Evolutionary conservation across 163 green algal species (phyloP).

Genomic region (Prototheca wickerhamii): DNA sequence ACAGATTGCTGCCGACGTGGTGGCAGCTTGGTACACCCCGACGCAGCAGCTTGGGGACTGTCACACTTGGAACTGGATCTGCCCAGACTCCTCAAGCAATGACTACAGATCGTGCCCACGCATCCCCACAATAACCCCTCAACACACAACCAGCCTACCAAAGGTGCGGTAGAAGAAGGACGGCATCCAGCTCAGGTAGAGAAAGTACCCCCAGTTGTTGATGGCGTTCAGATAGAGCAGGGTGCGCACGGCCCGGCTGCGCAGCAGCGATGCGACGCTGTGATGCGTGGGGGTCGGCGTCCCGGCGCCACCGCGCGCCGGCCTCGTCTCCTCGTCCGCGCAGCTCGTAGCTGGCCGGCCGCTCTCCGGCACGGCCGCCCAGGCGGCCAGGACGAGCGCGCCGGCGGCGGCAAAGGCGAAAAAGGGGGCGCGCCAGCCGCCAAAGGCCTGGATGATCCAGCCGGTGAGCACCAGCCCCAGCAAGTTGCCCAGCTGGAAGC

Average conservation of each 20-base stretch:
- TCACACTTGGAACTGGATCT: too few species aligned
- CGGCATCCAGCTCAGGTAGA: conserved; percentile 91
- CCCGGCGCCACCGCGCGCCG: neutral
- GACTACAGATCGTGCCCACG: too few species aligned
- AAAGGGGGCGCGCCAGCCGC: conserved; percentile 16
- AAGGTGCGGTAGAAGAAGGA: conserved; percentile 91
- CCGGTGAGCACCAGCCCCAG: neutral
- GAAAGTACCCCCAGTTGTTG: conserved; percentile 97
- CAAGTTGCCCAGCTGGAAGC: neutral
- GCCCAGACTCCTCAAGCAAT: too few species aligned
- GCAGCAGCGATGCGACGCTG: too few species aligned
- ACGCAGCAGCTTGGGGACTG: too few species aligned
- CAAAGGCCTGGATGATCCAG: conserved; percentile 10
- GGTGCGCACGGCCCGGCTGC: conserved; percentile 67
- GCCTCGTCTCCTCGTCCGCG: neutral
- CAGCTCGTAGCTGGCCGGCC: neutral
- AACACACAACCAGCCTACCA: too few species aligned
- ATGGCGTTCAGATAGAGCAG: conserved; percentile 94
- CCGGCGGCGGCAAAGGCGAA: conserved; percentile 9
- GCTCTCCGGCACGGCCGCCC: conserved; percentile 4
- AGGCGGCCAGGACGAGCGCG: conserved; percentile 12
- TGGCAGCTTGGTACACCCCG: too few species aligned
- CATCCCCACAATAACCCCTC: too few species aligned
- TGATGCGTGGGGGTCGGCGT: too few species aligned
- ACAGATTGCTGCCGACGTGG: too few species aligned